Evolutionary conservation across 495 filamentous ascomycete genomes (phyloP), one percentile per base, ranked within the genome.

Genomic region (Aspergillus olivimuriae): DNA sequence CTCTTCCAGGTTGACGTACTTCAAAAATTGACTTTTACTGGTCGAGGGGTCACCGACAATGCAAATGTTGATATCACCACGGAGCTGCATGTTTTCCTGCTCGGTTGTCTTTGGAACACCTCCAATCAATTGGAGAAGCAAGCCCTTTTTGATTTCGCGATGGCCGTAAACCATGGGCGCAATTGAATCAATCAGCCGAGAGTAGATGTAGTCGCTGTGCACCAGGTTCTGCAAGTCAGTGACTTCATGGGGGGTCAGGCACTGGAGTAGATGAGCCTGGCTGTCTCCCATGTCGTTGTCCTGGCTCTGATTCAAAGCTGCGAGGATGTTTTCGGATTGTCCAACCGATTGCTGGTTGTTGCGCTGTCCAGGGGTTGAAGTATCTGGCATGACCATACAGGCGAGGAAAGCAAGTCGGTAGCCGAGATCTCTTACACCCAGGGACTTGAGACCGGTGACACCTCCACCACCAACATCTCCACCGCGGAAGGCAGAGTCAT

Each of bases 21-120:
- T 99, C 46, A 99, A 72, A 69, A 99, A 99, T 57, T 99, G 92
- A 46, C 88, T 94, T 64, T 99, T 99, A 48, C 86, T 92, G 2
- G 92, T 99, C n/a, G 86, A 91, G 1, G 92, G 92, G 58, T 99
- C 92, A 51, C 92, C 92, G 42, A 99, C 94, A 55, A 99, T 89
- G 61, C 92, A 99, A 49, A 99, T 90, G 62, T 99, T 99, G 72
- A 99, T 86, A 61, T 99, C 92, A 53, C 92, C 92, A 72, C 92
- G 78, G 18, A 99, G 76, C 43, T 85, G 79, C 85, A 99, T 87
- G 41, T 87, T 90, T 68, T 99, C 92, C 3, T 84, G 77, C 0
- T 89, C 89, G 2, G 80, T 82, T 3, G 54, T 62, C 62, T 99
- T 99, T 64, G 78, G 76, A 9, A 99, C 87, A 66, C 92, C 92